These are phyloP conservation scores for Pelargonium nanum DNA, from an alignment of 345 rosid species.

Conservation along the genomic window DNA sequence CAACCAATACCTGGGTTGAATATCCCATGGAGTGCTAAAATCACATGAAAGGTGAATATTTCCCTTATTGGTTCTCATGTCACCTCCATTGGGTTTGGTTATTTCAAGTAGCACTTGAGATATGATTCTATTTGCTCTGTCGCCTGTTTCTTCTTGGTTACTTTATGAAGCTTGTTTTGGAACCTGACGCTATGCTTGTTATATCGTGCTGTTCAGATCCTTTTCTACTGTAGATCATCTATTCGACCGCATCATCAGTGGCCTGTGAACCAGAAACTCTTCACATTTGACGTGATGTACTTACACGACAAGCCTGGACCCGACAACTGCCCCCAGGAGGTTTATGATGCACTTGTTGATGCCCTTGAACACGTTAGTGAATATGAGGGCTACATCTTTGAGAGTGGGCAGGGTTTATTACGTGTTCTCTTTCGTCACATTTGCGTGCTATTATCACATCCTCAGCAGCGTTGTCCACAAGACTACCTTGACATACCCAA, in stretches of 20 bases:
- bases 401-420: conserved; percentile 65
- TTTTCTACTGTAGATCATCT: conserved; percentile 74
- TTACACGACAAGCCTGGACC: conserved; percentile 85
- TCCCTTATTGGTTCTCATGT: no score
- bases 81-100: no score
- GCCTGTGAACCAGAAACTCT: conserved; percentile 62
- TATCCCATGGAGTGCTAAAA: no score
- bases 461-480: conserved; percentile 79
- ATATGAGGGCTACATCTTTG: conserved; percentile 74
- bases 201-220: conserved; percentile 9
- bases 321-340: conserved; percentile 84
- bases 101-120: no score
- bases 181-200: no score
- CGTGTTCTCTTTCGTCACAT: conserved; percentile 58
- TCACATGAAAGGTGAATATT: no score
- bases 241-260: conserved; percentile 58
- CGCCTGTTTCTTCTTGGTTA: background rate
- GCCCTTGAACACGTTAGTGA: conserved; percentile 72
- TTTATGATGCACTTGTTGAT: conserved; percentile 66
- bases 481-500: conserved; percentile 69
- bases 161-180: background rate
- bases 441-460: conserved; percentile 61
- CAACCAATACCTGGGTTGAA: no score
- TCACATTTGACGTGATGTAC: conserved; percentile 87
- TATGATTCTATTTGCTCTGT: no score